phyloP scores from a whole-genome alignment of 768 basidiomycete genomes.

The Pluteus cervinus region DNA sequence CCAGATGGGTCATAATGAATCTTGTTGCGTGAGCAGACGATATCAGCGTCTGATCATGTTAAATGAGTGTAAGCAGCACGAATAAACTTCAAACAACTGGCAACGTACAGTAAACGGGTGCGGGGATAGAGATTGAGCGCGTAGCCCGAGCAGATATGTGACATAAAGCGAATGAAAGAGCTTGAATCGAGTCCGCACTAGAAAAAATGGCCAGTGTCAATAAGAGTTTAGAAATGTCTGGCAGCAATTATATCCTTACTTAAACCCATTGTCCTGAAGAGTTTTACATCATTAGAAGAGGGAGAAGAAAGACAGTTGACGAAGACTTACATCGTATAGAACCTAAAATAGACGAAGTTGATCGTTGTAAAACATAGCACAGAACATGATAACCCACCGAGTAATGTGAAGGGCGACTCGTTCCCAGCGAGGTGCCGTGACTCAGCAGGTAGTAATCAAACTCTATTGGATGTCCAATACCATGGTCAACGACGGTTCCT shows the following conservation, averaged over 20 bases:
- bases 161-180: constrained; percentile 65
- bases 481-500: constrained; percentile 72
- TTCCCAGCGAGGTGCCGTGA: constrained; percentile 74
- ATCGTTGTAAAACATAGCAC: background rate
- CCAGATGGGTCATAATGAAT: constrained; percentile 73
- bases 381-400: constrained; percentile 29
- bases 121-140: constrained; percentile 80
- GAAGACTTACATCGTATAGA: constrained; percentile 37
- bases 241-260: constrained; percentile 29
- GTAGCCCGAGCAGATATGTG: constrained; percentile 80
- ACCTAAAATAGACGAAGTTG: constrained; percentile 26
- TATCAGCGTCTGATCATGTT: constrained; percentile 76
- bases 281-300: background rate
- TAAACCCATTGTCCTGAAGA: constrained; percentile 49
- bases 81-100: background rate
- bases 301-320: background rate
- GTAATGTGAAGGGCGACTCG: constrained; percentile 49
- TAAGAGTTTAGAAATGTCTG: background rate
- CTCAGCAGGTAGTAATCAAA: constrained; percentile 77
- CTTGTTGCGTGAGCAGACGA: constrained; percentile 74
- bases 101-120: constrained; percentile 73
- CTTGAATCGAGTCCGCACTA: constrained; percentile 65
- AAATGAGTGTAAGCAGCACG: background rate
- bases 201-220: too few relatives aligned
- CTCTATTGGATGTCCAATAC: constrained; percentile 64